Evolutionary conservation across 805 yeast species (phyloP), one percentile per base, ranked within the genome.

Genomic region (Naumovozyma castellii): DNA sequence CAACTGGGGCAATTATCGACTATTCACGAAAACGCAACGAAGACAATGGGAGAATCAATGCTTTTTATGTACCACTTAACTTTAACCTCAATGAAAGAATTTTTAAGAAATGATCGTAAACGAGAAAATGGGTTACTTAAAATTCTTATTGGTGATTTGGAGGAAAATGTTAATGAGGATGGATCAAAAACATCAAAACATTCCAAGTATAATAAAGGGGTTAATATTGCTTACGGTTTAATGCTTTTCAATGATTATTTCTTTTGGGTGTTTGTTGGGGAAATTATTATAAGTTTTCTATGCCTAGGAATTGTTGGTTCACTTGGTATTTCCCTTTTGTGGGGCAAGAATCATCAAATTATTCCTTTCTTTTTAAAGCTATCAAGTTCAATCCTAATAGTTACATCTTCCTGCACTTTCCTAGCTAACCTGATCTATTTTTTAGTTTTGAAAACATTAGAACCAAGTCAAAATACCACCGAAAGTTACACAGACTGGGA

Each of bases 1-100:
- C 59, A 56, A 43, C 38, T 59, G 25, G 58, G 57, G 2, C 41
- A 40, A 32, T 25, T 52, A 2, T 52, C 61, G 0, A 27, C 50
- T 5, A 37, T 39, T 3, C 43, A 47, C 16, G 34, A 35, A 4
- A 49, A 49, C 13, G 46, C 56, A 29, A 50, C 53, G 4, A 36
- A 42, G 14, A 35, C 46, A 19, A 37, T 56, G 28, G 55, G 62
- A 5, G 51, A 51, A 17, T 53, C 61, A 2, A 35, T 57, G 32
- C 50, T 53, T 14, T 44, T 49, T 29, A 51, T 50, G 1, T 57
- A 54, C 37, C 51, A 53, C 19, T 30, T 53, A 12, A 43, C 56
- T 2, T 40, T 56, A 20, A 22, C 36, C 3, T 47, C 60, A 1
- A 25, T 58, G 13, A 39, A 45, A 25, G 42, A 37, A 31, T 52